Percentiles rank a stretch among this genome's conserved stretches.
Evolutionary conservation across 2,329 filamentous ascomycete genomes (phyloP).

Genomic region (Aureobasidium musti): DNA sequence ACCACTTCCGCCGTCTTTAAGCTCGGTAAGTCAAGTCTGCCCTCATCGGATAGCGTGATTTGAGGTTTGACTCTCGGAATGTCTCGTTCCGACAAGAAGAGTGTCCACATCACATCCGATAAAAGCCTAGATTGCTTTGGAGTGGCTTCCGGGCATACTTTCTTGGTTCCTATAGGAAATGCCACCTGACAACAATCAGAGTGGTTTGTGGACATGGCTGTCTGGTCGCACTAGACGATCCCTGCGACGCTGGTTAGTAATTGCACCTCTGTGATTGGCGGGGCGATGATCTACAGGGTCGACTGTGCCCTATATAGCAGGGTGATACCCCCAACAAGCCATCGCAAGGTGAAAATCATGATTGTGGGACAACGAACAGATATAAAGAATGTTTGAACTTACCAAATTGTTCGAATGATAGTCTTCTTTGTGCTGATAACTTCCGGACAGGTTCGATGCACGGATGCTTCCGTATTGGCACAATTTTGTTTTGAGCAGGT

Average conservation of each 20-base stretch:
- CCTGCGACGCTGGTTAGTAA: neutral
- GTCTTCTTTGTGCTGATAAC: too few species aligned
- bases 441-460: too few species aligned
- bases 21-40: constrained; percentile 9
- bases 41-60: neutral
- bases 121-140: neutral
- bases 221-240: neutral
- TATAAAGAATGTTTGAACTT: too few species aligned
- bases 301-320: neutral
- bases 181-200: neutral
- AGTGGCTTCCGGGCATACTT: neutral
- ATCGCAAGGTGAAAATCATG: neutral
- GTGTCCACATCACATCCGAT: neutral
- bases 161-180: too few species aligned
- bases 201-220: neutral
- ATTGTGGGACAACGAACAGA: neutral
- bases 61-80: neutral
- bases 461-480: too few species aligned
- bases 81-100: neutral
- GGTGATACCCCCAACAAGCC: neutral
- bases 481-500: too few species aligned
- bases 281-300: neutral
- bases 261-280: neutral
- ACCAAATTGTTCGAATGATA: too few species aligned
- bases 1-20: neutral